These are phyloP conservation scores for Verticillium klebahnii DNA, from an alignment of 2,329 filamentous ascomycete genomes.

Conservation along the genomic window DNA sequence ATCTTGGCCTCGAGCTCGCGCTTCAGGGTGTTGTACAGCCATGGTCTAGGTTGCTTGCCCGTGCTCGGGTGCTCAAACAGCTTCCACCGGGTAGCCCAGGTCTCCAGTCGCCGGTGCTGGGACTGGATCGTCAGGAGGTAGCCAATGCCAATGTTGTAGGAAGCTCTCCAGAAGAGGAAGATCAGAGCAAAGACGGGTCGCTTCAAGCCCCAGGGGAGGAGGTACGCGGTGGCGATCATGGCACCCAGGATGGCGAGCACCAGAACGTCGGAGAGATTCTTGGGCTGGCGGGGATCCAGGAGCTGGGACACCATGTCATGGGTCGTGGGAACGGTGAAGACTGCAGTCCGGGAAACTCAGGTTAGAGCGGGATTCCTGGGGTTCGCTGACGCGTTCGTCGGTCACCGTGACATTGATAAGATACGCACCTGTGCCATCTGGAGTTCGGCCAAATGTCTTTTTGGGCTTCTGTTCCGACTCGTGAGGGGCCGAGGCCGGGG, in stretches of 20 bases:
- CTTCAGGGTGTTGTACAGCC: slow-evolving; percentile 80
- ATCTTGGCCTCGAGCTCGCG: slow-evolving; percentile 93
- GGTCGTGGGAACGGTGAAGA: slow-evolving; percentile 91
- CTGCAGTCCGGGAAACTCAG: slow-evolving; percentile 40
- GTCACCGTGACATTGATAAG: background rate
- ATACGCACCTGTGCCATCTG: slow-evolving; percentile 78
- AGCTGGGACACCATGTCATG: slow-evolving; percentile 99
- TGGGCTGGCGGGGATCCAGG: slow-evolving; percentile 88
- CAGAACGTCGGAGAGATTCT: slow-evolving; percentile 81
- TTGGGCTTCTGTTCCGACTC: slow-evolving; percentile 32
- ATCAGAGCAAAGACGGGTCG: slow-evolving; percentile 74
- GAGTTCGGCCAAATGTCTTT: slow-evolving; percentile 88
- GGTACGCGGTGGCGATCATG: slow-evolving; percentile 70
- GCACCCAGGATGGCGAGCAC: slow-evolving; percentile 74
- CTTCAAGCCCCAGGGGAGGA: slow-evolving; percentile 64
- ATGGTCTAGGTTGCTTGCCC: slow-evolving; percentile 78
- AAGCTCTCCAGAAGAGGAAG: slow-evolving; percentile 88
- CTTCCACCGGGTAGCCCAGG: slow-evolving; percentile 80
- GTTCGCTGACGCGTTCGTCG: background rate
- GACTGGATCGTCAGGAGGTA: slow-evolving; percentile 86
- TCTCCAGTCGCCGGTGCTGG: slow-evolving; percentile 76
- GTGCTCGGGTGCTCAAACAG: slow-evolving; percentile 80
- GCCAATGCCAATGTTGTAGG: slow-evolving; percentile 93
- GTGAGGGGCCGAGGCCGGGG: background rate
- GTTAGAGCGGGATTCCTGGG: background rate